These are phyloP conservation scores for Ascochyta fabae DNA, from an alignment of 2,329 filamentous ascomycete genomes.

Conservation along the genomic window DNA sequence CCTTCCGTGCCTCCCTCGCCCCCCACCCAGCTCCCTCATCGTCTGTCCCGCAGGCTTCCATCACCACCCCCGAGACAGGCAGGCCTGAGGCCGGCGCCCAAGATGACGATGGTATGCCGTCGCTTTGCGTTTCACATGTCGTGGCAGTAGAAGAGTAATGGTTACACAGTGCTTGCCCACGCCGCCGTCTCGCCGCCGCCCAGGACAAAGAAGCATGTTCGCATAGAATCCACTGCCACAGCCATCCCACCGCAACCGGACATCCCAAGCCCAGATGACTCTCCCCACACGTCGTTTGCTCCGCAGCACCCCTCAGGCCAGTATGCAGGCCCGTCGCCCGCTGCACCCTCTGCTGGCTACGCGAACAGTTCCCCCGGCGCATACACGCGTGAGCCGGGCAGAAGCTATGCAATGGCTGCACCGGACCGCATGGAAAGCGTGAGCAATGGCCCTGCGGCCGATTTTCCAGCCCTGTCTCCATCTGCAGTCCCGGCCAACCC, in stretches of 20 bases:
- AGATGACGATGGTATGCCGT: conserved; percentile 43
- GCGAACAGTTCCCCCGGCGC: conserved; percentile 26
- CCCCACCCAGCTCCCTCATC: conserved; percentile 30
- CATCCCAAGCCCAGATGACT: conserved; percentile 29
- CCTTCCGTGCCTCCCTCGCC: conserved; percentile 46
- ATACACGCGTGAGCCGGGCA: conserved; percentile 21
- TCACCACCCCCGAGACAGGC: conserved; percentile 31
- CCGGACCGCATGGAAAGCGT: conserved; percentile 34
- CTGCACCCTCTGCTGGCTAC: conserved; percentile 24
- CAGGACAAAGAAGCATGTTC: conserved; percentile 66
- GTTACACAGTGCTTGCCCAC: conserved; percentile 39
- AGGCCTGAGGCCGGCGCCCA: conserved; percentile 29
- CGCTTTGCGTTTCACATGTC: conserved; percentile 28
- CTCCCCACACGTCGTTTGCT: conserved; percentile 24
- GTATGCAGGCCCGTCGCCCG: conserved; percentile 16
- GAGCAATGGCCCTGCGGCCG: conserved; percentile 22
- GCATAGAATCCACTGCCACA: conserved; percentile 54
- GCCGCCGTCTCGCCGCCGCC: conserved; percentile 28
- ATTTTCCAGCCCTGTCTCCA: conserved; percentile 22
- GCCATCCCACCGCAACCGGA: conserved; percentile 46
- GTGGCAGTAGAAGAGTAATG: conserved; percentile 43
- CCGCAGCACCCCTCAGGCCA: conserved; percentile 11
- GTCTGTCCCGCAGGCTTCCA: conserved; percentile 35
- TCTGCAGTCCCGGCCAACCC: conserved; percentile 44
- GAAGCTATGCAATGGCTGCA: conserved; percentile 36